Percentiles rank a stretch among this genome's conserved stretches.
These are phyloP conservation scores for Penicillium herquei DNA, from an alignment of 495 filamentous ascomycete species.

Conservation along the genomic window DNA sequence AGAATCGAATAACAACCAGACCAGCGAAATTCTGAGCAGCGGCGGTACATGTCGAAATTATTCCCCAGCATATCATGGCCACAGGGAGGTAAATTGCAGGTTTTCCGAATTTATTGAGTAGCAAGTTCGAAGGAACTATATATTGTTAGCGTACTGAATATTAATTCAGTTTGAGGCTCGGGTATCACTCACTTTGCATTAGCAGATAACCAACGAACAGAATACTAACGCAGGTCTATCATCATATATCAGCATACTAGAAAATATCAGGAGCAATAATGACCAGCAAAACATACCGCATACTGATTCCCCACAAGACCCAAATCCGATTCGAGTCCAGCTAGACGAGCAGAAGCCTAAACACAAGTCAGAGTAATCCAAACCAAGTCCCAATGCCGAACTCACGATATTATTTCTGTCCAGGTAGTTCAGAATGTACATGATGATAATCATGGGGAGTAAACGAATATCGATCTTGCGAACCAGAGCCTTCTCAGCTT, in stretches of 20 bases:
- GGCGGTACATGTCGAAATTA: slow-evolving; percentile 64
- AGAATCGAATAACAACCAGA: slow-evolving; percentile 65
- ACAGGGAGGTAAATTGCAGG: slow-evolving; percentile 64
- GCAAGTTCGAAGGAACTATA: slow-evolving; percentile 40
- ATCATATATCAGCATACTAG: neutral
- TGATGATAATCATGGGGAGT: slow-evolving; percentile 63
- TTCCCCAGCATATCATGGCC: slow-evolving; percentile 69
- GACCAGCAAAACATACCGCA: slow-evolving; percentile 3
- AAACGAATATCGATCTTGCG: slow-evolving; percentile 63
- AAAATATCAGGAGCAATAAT: neutral
- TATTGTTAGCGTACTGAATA: neutral
- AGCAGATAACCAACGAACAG: slow-evolving; percentile 69
- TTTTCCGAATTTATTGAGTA: slow-evolving; percentile 48
- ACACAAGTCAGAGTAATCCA: neutral
- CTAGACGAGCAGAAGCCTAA: slow-evolving; percentile 47
- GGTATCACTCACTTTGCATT: slow-evolving; percentile 43
- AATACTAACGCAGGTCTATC: slow-evolving; percentile 60
- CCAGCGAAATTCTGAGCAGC: slow-evolving; percentile 58
- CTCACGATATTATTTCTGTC: slow-evolving; percentile 62
- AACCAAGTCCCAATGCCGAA: neutral
- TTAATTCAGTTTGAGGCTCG: too few species aligned
- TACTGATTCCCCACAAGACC: slow-evolving; percentile 48
- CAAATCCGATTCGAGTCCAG: slow-evolving; percentile 52
- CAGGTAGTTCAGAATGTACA: slow-evolving; percentile 83
- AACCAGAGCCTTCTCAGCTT: slow-evolving; percentile 50